These are phyloP conservation scores for Cicer cuneatum DNA, from an alignment of 306 rosid genomes.

Conservation along the genomic window DNA sequence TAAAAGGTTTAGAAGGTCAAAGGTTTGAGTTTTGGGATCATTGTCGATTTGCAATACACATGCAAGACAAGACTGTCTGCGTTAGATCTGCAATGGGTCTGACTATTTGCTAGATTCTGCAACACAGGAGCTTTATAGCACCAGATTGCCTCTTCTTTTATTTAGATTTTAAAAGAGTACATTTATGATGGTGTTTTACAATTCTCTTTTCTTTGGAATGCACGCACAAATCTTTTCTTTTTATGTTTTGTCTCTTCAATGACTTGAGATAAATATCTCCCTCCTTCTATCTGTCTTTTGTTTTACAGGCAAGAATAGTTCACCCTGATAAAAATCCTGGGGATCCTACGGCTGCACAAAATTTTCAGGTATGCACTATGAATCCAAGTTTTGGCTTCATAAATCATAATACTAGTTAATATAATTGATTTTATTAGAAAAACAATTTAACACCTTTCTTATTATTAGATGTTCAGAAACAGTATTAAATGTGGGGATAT, in stretches of 20 bases:
- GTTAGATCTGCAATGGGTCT: neutral
- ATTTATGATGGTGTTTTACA: constrained; percentile 7
- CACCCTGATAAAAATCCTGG: constrained; percentile 98
- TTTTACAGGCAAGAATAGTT: constrained; percentile 78
- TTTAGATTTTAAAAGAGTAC: constrained; percentile 7
- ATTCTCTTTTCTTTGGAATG: neutral
- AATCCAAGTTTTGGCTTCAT: constrained; percentile 32
- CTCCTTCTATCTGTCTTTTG: neutral
- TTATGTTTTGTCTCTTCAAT: neutral
- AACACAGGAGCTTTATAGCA: neutral
- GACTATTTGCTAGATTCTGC: neutral
- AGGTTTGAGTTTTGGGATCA: neutral
- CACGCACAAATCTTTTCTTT: neutral
- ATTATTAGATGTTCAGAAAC: constrained; percentile 1
- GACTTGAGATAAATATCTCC: neutral
- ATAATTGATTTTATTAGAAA: constrained; percentile 15
- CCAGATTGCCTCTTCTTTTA: neutral
- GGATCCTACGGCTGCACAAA: constrained; percentile 87
- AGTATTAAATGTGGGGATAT: neutral
- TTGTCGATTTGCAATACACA: neutral
- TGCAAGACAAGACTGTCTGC: neutral
- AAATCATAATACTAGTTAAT: constrained; percentile 26
- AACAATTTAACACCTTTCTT: constrained; percentile 35
- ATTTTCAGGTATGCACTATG: constrained; percentile 73
- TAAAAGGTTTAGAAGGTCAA: constrained; percentile 7